A percentile compares a stretch with the other conserved stretches of the same genome.
These are phyloP conservation scores for Naganishia vishniacii DNA, from an alignment of 768 basidiomycete species.

Conservation along the genomic window DNA sequence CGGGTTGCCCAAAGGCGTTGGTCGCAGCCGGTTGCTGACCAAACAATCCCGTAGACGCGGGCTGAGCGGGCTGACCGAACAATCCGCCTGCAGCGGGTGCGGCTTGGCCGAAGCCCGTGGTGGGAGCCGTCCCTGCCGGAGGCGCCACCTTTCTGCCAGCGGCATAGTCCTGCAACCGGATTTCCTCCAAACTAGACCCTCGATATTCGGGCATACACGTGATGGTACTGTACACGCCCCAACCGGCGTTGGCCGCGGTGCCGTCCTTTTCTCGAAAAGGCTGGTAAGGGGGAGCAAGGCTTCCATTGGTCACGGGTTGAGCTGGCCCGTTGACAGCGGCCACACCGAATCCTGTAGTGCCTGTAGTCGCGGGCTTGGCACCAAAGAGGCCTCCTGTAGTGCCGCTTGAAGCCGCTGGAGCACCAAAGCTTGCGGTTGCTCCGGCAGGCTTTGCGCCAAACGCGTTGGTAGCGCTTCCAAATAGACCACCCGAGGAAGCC, in stretches of 20 bases:
- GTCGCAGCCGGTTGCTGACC: conserved; percentile 8
- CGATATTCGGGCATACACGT: conserved; percentile 71
- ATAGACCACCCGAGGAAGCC: conserved; percentile 40
- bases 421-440: conserved; percentile 25
- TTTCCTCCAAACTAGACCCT: conserved; percentile 75
- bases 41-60: conserved; percentile 27
- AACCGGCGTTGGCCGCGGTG: conserved; percentile 49
- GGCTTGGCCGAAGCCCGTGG: conserved; percentile 36
- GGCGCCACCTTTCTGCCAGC: conserved; percentile 63
- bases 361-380: conserved; percentile 50
- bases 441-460: conserved; percentile 26
- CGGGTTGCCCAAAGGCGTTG: conserved; percentile 21
- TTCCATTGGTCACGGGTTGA: conserved; percentile 25
- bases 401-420: conserved; percentile 22
- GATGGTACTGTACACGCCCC: conserved; percentile 73
- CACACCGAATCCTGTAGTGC: conserved; percentile 53
- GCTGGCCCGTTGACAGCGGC: conserved; percentile 34
- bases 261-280: conserved; percentile 61
- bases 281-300: conserved; percentile 5
- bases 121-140: conserved; percentile 24
- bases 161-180: conserved; percentile 68
- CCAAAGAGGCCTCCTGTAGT: conserved; percentile 48
- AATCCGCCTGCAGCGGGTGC: conserved; percentile 35
- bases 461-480: conserved; percentile 31
- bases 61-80: conserved; percentile 43